Percentiles rank a stretch among this genome's conserved stretches.
Evolutionary conservation across 192 early-diverging fungal genomes (phyloP).

Genomic region (Mortierella alpina): DNA sequence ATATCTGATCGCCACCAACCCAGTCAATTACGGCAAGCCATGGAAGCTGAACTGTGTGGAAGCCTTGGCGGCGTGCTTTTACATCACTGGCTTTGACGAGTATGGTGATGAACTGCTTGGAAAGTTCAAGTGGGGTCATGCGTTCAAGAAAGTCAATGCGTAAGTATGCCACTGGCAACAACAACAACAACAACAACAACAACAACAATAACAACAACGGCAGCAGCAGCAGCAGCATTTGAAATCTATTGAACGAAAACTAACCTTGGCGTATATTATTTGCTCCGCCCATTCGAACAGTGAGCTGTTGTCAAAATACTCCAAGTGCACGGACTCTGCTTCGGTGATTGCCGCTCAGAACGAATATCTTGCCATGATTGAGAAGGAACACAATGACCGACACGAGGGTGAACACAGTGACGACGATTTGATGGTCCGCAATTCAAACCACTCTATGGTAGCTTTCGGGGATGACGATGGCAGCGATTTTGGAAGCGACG

Average conservation of each 20-base stretch:
- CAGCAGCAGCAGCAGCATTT: too few species aligned
- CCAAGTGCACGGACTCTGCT: constrained; percentile 76
- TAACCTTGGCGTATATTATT: background rate
- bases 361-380: constrained; percentile 81
- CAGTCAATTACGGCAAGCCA: constrained; percentile 97
- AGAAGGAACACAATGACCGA: constrained; percentile 69
- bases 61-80: constrained; percentile 94
- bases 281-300: constrained; percentile 46
- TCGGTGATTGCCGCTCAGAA: constrained; percentile 83
- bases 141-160: constrained; percentile 91
- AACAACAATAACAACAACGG: background rate
- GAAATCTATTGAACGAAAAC: background rate
- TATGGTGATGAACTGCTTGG: constrained; percentile 79
- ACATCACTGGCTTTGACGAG: constrained; percentile 80
- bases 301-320: constrained; percentile 80
- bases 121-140: constrained; percentile 97
- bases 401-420: constrained; percentile 57
- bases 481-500: constrained; percentile 60
- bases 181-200: background rate
- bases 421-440: constrained; percentile 61
- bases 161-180: constrained; percentile 36
- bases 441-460: constrained; percentile 63
- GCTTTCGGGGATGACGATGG: constrained; percentile 62
- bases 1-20: constrained; percentile 95
- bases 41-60: constrained; percentile 98